phyloP scores from a whole-genome alignment of 768 basidiomycete species.

The Amylocystis lapponica region DNA sequence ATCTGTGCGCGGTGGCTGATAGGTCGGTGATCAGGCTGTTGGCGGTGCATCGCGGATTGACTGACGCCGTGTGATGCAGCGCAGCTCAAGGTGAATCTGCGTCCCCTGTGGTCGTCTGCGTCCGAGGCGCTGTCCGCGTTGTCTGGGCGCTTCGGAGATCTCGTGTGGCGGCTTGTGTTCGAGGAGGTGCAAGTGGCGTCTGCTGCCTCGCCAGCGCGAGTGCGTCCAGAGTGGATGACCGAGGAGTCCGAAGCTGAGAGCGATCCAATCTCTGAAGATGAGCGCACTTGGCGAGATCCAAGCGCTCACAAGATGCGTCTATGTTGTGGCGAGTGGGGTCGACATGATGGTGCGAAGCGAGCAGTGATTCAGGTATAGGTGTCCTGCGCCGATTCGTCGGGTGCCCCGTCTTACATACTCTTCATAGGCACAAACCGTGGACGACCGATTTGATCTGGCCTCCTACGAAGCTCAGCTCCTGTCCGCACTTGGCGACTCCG shows the following conservation, averaged over 20 bases:
- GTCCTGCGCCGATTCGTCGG: background rate
- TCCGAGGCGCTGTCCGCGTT: constrained; percentile 54
- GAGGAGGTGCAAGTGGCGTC: constrained; percentile 45
- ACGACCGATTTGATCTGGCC: constrained; percentile 61
- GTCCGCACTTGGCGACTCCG: constrained; percentile 57
- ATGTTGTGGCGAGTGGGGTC: constrained; percentile 45
- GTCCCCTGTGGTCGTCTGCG: constrained; percentile 86
- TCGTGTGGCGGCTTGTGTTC: constrained; percentile 70
- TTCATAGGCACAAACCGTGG: constrained; percentile 32
- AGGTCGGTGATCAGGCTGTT: constrained; percentile 36
- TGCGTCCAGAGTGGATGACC: constrained; percentile 23
- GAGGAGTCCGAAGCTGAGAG: constrained; percentile 16
- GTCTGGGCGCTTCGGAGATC: constrained; percentile 53
- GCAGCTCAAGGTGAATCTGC: constrained; percentile 89
- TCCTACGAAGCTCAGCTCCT: constrained; percentile 84
- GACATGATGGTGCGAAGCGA: constrained; percentile 21
- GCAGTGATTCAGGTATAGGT: constrained; percentile 31
- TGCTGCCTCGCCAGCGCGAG: background rate
- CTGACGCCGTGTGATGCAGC: constrained; percentile 36
- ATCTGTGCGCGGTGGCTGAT: constrained; percentile 68
- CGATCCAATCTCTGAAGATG: constrained; percentile 51
- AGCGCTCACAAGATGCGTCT: constrained; percentile 55
- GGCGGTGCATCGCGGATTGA: background rate
- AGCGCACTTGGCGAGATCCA: constrained; percentile 74
- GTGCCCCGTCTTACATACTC: background rate